phyloP scores from a whole-genome alignment of 73 alveolate species.

The Paramecium primaurelia region DNA sequence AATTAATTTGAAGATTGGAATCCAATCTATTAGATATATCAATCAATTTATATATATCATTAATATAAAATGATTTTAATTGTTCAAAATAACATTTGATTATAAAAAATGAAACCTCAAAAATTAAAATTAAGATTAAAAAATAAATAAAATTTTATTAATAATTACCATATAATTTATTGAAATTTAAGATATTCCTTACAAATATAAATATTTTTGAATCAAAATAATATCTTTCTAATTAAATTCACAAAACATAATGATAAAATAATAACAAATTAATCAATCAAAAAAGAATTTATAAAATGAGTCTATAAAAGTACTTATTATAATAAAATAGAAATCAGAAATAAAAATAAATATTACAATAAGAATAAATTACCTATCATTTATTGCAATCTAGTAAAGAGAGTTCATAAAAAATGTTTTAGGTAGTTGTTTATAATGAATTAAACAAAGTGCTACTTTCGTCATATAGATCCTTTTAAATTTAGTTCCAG shows the following conservation, averaged over 20 bases:
- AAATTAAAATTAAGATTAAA: neutral
- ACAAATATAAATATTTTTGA: neutral
- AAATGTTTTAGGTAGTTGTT: neutral
- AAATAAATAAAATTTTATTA: no score
- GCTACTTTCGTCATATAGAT: neutral
- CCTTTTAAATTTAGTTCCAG: neutral
- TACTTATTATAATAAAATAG: neutral
- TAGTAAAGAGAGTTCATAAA: neutral
- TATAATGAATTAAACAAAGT: neutral
- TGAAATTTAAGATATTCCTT: neutral
- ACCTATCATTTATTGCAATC: neutral
- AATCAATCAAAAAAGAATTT: no score
- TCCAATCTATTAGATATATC: neutral
- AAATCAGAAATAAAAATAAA: neutral
- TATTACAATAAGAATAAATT: neutral
- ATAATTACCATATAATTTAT: no score
- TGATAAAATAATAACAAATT: no score
- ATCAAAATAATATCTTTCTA: no score
- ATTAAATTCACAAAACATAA: no score
- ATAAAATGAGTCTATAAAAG: neutral
- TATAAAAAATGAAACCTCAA: no score
- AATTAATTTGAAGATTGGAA: neutral
- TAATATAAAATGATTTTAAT: no score
- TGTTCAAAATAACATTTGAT: neutral
- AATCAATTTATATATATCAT: neutral